A percentile compares a stretch with the other conserved stretches of the same genome.
Conservation (phyloP, 2,329 filamentous ascomycete species). For the Albophoma yamanashiensis region DNA sequence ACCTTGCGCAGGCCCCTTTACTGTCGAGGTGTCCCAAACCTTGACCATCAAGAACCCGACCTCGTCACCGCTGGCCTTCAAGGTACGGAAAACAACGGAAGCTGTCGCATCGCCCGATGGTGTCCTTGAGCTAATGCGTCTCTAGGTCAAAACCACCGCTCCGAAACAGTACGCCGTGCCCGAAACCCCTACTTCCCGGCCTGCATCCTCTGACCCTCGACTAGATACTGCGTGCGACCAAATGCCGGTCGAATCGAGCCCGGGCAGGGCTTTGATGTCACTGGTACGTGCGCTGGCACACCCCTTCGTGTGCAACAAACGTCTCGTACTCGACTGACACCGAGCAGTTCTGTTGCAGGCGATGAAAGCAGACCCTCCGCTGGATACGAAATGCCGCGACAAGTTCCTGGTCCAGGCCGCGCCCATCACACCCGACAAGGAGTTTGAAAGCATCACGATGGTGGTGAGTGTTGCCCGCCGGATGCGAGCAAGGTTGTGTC, state of each 20-base stretch:
- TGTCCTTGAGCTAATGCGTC: constrained; percentile 6
- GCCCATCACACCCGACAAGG: constrained; percentile 70
- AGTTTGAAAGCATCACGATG: constrained; percentile 67
- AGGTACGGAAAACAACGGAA: constrained; percentile 35
- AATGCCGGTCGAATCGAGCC: constrained; percentile 95
- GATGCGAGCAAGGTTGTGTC: neutral
- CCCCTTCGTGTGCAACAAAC: neutral
- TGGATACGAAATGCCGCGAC: constrained; percentile 85
- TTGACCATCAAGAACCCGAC: constrained; percentile 57
- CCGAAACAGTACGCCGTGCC: constrained; percentile 76
- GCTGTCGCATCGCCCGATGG: constrained; percentile 2
- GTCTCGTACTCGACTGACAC: constrained; percentile 8
- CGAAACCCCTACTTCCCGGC: constrained; percentile 3
- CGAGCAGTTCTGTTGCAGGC: constrained; percentile 79
- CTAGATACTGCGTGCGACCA: constrained; percentile 90
- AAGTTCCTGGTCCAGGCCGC: constrained; percentile 97
- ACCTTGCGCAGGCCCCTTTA: constrained; percentile 48
- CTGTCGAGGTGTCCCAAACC: constrained; percentile 52
- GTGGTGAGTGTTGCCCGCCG: constrained; percentile 50
- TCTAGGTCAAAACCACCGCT: constrained; percentile 93
- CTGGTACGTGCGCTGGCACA: constrained; percentile 47
- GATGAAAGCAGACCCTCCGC: constrained; percentile 88
- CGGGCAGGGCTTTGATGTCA: constrained; percentile 81
- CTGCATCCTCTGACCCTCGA: constrained; percentile 10
- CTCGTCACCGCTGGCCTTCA: constrained; percentile 54